These are phyloP conservation scores for Cladorrhinum sp. DNA, from an alignment of 2,329 filamentous ascomycete genomes.

Conservation along the genomic window DNA sequence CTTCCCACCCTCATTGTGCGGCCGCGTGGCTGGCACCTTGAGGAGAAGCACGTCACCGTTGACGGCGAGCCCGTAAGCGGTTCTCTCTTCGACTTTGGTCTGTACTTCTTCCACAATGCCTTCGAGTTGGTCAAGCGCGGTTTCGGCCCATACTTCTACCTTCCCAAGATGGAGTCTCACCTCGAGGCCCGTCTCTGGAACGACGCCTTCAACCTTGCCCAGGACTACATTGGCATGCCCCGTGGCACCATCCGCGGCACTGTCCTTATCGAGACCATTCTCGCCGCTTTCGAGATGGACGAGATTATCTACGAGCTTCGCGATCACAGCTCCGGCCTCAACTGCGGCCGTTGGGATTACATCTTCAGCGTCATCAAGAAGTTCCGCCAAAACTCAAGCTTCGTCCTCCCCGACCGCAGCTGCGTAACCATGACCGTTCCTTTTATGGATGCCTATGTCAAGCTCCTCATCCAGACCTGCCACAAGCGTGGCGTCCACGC, in stretches of 20 bases:
- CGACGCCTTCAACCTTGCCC: conserved; percentile 91
- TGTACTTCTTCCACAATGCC: conserved; percentile 99
- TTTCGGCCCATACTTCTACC: conserved; percentile 92
- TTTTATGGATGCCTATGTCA: conserved; percentile 97
- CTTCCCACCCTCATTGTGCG: conserved; percentile 89
- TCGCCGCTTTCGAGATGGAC: conserved; percentile 98
- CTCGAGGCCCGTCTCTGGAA: conserved; percentile 98
- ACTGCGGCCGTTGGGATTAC: conserved; percentile 99
- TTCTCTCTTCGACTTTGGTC: conserved; percentile 91
- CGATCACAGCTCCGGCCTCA: conserved; percentile 92
- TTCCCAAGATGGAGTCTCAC: conserved; percentile 97
- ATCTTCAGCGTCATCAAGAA: conserved; percentile 99
- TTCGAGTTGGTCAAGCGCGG: conserved; percentile 80
- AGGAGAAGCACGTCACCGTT: conserved; percentile 96
- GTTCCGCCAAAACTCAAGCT: conserved; percentile 91
- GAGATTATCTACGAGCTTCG: conserved; percentile 99
- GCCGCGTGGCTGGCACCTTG: conserved; percentile 94
- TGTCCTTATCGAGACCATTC: conserved; percentile 95
- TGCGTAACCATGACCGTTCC: conserved; percentile 96
- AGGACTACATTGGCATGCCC: conserved; percentile 87
- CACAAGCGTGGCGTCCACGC: conserved; percentile 96
- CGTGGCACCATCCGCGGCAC: conserved; percentile 92
- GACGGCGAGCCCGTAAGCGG: conserved; percentile 94
- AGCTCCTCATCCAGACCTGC: conserved; percentile 96
- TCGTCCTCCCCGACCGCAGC: conserved; percentile 87